Evolutionary conservation across 2,329 filamentous ascomycete genomes (phyloP), one percentile per base, ranked within the genome.

Genomic region (Aspergillus viridinutans): DNA sequence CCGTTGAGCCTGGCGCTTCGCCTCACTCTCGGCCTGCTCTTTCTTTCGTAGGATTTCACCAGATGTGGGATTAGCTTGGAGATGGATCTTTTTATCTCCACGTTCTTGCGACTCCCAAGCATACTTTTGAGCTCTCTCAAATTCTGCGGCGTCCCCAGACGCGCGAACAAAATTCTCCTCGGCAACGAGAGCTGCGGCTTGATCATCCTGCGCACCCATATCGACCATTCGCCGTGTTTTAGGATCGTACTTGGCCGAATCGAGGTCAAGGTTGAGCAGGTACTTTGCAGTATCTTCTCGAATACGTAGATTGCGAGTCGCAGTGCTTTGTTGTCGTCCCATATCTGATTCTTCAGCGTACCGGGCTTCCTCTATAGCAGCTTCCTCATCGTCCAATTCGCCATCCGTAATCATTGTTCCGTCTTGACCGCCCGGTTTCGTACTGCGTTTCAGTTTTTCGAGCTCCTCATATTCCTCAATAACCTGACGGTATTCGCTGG

Each of bases 221-320:
- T 96, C 90, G 23, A 96, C 89, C 81, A 99, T 90, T 8, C 90
- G 88, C 66, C 94, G 84, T 12, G 92, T 97, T 72, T 99, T 99
- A 0, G 94, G 94, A 69, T 99, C 93, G 76, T 99, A 99, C 73
- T 96, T 95, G 1, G 95, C 94, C 1, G 92, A 97, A 68, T 99
- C 94, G 2, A 96, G 82, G 70, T 99, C 94, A 28, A 99, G 84
- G 70, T 97, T 97, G 8, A 97, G 80, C 2, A 99, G 81, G 71
- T 99, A 99, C 69, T 97, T 97, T 23, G 94, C 94, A 0, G 94
- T 99, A 72, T 99, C 94, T 77, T 99, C 94, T 72, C 94, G 85
- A 72, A 99, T 86, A 61, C 94, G 86, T 56, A 99, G 81, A 70
- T 97, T 95, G 57, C 92, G 84, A 1, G 94, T 96, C 6, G 91